Percentiles rank a stretch among this genome's conserved stretches.
These are phyloP conservation scores for Euphorbia celastroides DNA, from an alignment of 441 rosid genomes.

Conservation along the genomic window DNA sequence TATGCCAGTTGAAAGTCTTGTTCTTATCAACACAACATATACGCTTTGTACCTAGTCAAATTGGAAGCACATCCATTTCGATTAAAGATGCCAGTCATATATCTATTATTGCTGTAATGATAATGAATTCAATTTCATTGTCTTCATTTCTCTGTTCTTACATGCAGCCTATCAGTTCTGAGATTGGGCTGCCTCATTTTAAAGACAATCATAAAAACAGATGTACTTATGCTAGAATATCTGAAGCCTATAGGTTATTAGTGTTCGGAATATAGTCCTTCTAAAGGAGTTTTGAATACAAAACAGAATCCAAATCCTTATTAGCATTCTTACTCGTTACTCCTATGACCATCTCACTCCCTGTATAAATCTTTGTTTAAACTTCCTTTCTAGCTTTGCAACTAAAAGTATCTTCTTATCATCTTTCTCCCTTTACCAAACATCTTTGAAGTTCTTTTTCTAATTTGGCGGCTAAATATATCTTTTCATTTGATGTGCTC, in stretches of 20 bases:
- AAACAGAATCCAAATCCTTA: neutral
- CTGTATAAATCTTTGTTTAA: neutral
- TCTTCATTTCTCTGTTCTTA: neutral
- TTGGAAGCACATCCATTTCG: neutral
- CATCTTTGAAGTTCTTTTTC: neutral
- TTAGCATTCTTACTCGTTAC: neutral
- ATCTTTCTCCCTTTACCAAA: neutral
- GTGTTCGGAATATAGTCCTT: neutral
- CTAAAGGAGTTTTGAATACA: neutral
- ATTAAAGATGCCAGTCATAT: neutral
- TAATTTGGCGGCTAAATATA: neutral
- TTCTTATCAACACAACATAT: neutral
- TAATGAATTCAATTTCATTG: neutral
- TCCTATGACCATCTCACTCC: neutral
- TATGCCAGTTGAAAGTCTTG: neutral
- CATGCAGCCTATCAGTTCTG: neutral
- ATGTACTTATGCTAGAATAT: neutral
- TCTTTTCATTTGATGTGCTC: neutral
- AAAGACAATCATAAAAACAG: no score
- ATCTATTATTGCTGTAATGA: neutral
- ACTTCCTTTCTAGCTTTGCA: neutral
- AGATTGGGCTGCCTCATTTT: neutral
- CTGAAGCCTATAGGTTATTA: slow-evolving; percentile 1
- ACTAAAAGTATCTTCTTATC: neutral
- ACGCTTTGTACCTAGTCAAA: neutral